Evolutionary conservation across 2,329 filamentous ascomycete species (phyloP), one percentile per base, ranked within the genome.

Genomic region (Stagonosporopsis cucurbitacearum): DNA sequence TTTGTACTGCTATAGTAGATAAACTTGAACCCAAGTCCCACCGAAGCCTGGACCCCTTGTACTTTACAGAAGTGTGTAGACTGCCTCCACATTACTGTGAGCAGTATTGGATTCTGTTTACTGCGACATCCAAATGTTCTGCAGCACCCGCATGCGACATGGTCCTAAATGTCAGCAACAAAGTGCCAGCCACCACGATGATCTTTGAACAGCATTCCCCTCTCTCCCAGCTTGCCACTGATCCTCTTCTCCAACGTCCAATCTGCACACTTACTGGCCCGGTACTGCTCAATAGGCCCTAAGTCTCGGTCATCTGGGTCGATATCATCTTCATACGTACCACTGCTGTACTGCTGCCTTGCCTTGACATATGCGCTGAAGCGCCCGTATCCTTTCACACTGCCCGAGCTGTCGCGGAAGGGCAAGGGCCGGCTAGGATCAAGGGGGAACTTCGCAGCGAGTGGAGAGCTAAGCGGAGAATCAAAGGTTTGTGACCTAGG

Each of bases 241-340:
- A 66, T 39, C 41, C 59, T 42, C 50, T 53, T 58, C 51, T 62
- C 62, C 28, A 67, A 15, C 11, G 33, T 49, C 66, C 66, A 69
- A 11, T 67, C 62, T 2, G 22, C 58, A n/a, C 61, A 58, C 42
- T 47, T 59, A 1, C 19, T 43, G 17, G 11, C 11, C 8, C 55
- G 20, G 22, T 59, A 66, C 42, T 50, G 40, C 43, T 68, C 63
- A 20, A 68, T 52, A 1, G 64, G 58, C 4, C 56, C 65, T 12
- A 57, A 0, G 2, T 62, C 60, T 3, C 58, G 37, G 15, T 59
- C 59, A 5, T 50, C 47, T 8, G 25, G 23, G 5, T 60, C 59
- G 19, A 63, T 56, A 12, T 59, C 59, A 36, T 60, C 23, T 3
- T 20, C 43, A 25, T 53, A 59, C 2, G 45, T 39, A 15, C 50